phyloP scores from a whole-genome alignment of 139 green algal genomes.

The Microglena sp. region DNA sequence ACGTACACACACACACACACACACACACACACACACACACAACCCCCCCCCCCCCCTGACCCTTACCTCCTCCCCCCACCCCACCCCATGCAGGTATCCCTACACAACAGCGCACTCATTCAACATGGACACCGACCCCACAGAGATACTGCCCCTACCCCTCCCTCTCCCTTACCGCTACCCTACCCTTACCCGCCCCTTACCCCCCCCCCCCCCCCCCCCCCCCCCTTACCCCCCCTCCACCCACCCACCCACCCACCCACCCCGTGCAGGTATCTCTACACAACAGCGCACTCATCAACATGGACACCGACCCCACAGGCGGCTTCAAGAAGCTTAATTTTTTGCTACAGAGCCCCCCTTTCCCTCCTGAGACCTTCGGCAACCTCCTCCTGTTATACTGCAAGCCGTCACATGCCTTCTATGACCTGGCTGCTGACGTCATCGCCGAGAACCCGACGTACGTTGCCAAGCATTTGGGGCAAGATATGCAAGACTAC shows the following conservation, averaged over 20 bases:
- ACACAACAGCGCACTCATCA: conserved; percentile 78
- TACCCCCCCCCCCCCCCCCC: too few species aligned
- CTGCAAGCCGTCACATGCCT: conserved; percentile 62
- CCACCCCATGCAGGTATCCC: conserved; percentile 67
- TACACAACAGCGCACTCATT: conserved; percentile 80
- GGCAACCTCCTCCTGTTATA: conserved; percentile 79
- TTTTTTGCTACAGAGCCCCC: conserved; percentile 68
- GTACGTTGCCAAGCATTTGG: conserved; percentile 47
- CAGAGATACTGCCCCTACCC: too few species aligned
- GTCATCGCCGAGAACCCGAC: conserved; percentile 68
- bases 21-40: conserved; percentile 55
- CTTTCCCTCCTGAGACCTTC: conserved; percentile 73
- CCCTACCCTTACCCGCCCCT: too few species aligned
- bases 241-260: not conserved
- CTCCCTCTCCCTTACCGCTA: too few species aligned
- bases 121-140: conserved; percentile 52
- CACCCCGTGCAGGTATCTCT: conserved; percentile 72
- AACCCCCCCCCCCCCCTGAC: too few species aligned
- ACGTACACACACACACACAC: conserved; percentile 79
- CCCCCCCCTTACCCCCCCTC: not conserved
- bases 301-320: conserved; percentile 56
- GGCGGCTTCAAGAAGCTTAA: conserved; percentile 78
- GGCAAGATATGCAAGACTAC: conserved; percentile 55
- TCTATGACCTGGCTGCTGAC: conserved; percentile 71
- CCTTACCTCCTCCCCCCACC: too few species aligned